A percentile compares a stretch with the other conserved stretches of the same genome.
Conservation (phyloP, 1,284 basidiomycete species). For the Cryptococcus wingfieldii region DNA sequence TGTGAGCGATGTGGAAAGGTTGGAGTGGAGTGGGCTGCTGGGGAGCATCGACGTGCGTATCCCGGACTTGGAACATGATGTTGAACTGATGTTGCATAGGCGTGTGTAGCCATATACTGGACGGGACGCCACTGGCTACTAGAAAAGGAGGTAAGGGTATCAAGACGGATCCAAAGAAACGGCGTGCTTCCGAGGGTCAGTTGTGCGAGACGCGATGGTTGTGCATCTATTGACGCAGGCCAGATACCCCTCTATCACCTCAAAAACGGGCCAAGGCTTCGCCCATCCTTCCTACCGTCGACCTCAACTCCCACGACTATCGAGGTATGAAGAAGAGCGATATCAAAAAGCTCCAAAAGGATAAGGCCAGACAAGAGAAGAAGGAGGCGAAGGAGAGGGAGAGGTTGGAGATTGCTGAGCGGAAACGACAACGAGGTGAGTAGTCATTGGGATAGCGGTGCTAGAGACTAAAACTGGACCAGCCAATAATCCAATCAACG, state of each 20-base stretch:
- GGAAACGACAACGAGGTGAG: constrained; percentile 65
- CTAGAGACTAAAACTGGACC: not conserved
- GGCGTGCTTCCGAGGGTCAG: constrained; percentile 41
- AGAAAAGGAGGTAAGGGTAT: constrained; percentile 62
- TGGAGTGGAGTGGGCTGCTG: constrained; percentile 66
- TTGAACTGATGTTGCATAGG: constrained; percentile 47
- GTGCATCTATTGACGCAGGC: not conserved
- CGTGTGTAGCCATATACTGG: constrained; percentile 59
- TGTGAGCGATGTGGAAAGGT: constrained; percentile 75
- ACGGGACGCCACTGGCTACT: constrained; percentile 47
- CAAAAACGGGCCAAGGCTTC: constrained; percentile 45
- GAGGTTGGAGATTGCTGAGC: constrained; percentile 53
- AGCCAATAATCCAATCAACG: constrained; percentile 67
- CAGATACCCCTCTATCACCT: constrained; percentile 7
- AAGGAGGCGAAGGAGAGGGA: constrained; percentile 60
- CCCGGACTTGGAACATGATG: no score
- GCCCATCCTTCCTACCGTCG: constrained; percentile 40
- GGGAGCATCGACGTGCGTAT: constrained; percentile 67
- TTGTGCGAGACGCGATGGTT: not conserved
- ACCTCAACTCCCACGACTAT: constrained; percentile 3
- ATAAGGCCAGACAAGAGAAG: constrained; percentile 56
- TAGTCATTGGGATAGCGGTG: constrained; percentile 1
- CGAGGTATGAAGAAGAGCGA: constrained; percentile 40
- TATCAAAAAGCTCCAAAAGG: constrained; percentile 36
- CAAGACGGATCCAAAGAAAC: constrained; percentile 49